These are phyloP conservation scores for Cyberlindnera maritima DNA, from an alignment of 805 yeast species.

Conservation along the genomic window DNA sequence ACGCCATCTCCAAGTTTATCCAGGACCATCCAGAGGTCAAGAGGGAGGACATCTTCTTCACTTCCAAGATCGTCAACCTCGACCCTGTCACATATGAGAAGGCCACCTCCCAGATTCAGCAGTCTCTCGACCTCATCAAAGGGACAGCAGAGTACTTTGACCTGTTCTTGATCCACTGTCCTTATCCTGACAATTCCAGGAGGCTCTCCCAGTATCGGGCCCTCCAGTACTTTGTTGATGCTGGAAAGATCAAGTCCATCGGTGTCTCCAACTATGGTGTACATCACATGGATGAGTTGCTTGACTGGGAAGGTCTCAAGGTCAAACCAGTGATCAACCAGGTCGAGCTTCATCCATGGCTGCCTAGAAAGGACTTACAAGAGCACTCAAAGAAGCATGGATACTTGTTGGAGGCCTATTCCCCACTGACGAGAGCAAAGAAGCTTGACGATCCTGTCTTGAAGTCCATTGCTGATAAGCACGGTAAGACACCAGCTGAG, in stretches of 20 bases:
- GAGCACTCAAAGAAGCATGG: slow-evolving; percentile 21
- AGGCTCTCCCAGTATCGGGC: slow-evolving; percentile 69
- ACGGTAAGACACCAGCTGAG: slow-evolving; percentile 19
- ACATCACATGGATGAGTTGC: slow-evolving; percentile 60
- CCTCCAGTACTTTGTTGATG: slow-evolving; percentile 66
- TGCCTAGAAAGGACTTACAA: slow-evolving; percentile 26
- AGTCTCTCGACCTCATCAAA: slow-evolving; percentile 49
- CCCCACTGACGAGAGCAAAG: slow-evolving; percentile 24
- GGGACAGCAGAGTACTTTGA: slow-evolving; percentile 60
- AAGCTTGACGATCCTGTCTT: slow-evolving; percentile 22
- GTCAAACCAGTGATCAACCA: slow-evolving; percentile 73
- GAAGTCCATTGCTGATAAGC: slow-evolving; percentile 21
- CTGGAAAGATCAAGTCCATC: slow-evolving; percentile 58
- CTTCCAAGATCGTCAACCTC: slow-evolving; percentile 21
- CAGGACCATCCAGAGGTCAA: slow-evolving; percentile 20
- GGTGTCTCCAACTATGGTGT: slow-evolving; percentile 78
- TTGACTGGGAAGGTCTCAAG: slow-evolving; percentile 52
- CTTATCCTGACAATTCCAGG: slow-evolving; percentile 43
- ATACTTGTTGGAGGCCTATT: slow-evolving; percentile 21
- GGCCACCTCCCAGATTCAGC: slow-evolving; percentile 39
- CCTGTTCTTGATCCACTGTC: slow-evolving; percentile 64
- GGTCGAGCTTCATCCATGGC: slow-evolving; percentile 36
- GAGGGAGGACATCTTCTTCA: slow-evolving; percentile 24
- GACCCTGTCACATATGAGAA: slow-evolving; percentile 10
- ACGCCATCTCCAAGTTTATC: slow-evolving; percentile 22